A percentile compares a stretch with the other conserved stretches of the same genome.
These are phyloP conservation scores for Monosporascus sp. DNA, from an alignment of 2,329 filamentous ascomycete species.

Conservation along the genomic window DNA sequence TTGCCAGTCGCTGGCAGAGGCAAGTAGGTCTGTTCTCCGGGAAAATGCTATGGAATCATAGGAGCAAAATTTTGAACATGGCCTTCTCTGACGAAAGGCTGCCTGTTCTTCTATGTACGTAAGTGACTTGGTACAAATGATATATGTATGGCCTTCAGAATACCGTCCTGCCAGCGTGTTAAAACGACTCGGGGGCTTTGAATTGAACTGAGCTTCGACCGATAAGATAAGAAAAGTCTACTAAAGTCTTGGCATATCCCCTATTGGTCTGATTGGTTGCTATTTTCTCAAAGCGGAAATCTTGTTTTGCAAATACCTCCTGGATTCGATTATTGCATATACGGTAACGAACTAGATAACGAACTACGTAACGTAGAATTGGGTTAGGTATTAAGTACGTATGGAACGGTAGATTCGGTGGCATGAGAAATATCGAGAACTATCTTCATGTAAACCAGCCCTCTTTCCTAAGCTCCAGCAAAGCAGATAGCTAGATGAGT, in stretches of 20 bases:
- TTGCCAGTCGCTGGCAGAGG: constrained; percentile 15
- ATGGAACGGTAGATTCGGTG: too few species aligned
- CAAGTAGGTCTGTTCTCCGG: too few species aligned
- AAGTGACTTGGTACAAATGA: neutral
- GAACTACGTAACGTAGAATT: too few species aligned
- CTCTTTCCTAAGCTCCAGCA: too few species aligned
- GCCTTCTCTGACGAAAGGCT: neutral
- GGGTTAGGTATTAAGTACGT: too few species aligned
- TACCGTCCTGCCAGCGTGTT: constrained; percentile 24
- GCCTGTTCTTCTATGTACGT: neutral
- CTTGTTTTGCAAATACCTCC: too few species aligned
- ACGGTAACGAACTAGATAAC: too few species aligned
- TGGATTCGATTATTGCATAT: too few species aligned
- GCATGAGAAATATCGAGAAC: too few species aligned
- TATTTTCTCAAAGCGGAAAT: neutral
- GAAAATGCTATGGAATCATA: neutral
- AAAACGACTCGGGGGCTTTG: constrained; percentile 12
- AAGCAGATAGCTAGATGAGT: too few species aligned
- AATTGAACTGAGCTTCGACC: neutral
- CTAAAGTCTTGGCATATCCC: neutral
- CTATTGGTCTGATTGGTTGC: constrained; percentile 11
- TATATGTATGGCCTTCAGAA: constrained; percentile 1
- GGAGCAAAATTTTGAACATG: neutral
- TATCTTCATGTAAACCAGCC: too few species aligned
- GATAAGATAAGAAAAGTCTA: constrained; percentile 22